Evolutionary conservation across 2,329 filamentous ascomycete species (phyloP).

Genomic region (Fusarium anthophilum): DNA sequence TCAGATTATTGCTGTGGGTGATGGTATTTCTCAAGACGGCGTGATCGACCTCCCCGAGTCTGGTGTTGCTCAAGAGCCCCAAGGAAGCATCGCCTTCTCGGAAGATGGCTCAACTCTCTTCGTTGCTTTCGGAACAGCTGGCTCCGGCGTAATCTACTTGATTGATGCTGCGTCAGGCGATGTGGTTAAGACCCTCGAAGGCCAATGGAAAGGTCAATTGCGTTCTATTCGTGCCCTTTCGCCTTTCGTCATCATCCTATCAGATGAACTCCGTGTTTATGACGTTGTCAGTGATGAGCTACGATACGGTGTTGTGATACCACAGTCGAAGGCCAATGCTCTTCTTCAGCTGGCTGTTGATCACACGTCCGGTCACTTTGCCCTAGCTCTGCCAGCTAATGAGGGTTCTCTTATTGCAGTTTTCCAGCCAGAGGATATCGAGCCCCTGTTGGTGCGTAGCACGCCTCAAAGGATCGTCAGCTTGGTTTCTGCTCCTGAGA

Average conservation of each 20-base stretch:
- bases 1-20: conserved; percentile 64
- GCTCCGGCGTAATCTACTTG: conserved; percentile 74
- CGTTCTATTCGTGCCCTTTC: conserved; percentile 77
- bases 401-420: conserved; percentile 68
- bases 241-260: conserved; percentile 78
- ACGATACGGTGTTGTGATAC: conserved; percentile 71
- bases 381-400: conserved; percentile 63
- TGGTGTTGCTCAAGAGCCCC: conserved; percentile 48
- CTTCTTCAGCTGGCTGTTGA: conserved; percentile 79
- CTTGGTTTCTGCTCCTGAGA: conserved; percentile 69
- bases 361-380: conserved; percentile 69
- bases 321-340: conserved; percentile 52
- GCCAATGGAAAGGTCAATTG: conserved; percentile 72
- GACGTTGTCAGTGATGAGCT: conserved; percentile 84
- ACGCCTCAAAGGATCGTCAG: conserved; percentile 70
- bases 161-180: conserved; percentile 77
- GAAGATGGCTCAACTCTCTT: conserved; percentile 87
- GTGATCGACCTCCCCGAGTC: conserved; percentile 42
- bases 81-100: conserved; percentile 79
- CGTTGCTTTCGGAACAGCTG: conserved; percentile 65
- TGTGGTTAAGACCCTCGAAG: conserved; percentile 73
- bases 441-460: conserved; percentile 67
- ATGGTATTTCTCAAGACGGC: conserved; percentile 57
- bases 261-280: conserved; percentile 79
- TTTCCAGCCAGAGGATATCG: conserved; percentile 69